Evolutionary conservation across 495 filamentous ascomycete species (phyloP).

Genomic region (Daldinia childiae): DNA sequence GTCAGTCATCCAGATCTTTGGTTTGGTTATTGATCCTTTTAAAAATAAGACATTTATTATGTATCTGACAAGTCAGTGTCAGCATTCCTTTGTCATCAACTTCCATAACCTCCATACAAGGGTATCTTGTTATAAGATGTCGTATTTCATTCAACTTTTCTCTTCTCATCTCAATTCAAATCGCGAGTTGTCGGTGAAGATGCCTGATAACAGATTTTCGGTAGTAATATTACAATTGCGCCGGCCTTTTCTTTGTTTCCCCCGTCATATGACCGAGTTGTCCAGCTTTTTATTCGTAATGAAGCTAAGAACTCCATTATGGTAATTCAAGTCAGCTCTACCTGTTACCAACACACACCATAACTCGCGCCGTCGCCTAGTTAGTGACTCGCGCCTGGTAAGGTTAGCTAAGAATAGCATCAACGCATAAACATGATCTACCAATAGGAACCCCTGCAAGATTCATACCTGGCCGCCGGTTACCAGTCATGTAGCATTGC

Average conservation of each 20-base stretch:
- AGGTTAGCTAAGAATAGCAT: conserved; percentile 38
- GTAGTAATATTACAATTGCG: neutral
- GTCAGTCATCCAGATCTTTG: conserved; percentile 20
- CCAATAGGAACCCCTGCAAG: conserved; percentile 26
- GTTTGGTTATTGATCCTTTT: conserved; percentile 19
- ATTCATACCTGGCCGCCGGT: conserved; percentile 18
- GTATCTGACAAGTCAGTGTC: neutral
- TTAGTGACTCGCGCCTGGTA: conserved; percentile 32
- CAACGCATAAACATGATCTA: conserved; percentile 19
- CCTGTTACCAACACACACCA: conserved; percentile 16
- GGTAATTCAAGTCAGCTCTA: conserved; percentile 12
- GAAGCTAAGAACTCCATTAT: conserved; percentile 1
- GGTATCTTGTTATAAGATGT: neutral
- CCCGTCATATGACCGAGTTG: conserved; percentile 11
- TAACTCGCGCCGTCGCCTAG: conserved; percentile 22
- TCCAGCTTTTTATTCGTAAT: neutral
- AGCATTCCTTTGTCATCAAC: conserved; percentile 14
- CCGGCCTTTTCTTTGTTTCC: conserved; percentile 1
- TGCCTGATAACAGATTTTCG: neutral
- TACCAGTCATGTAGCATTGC: conserved; percentile 38
- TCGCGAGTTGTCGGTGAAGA: conserved; percentile 2
- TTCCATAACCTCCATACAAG: neutral
- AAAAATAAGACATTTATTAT: neutral
- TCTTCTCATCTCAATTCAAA: conserved; percentile 5
- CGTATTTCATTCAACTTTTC: conserved; percentile 7